These are phyloP conservation scores for Pseudocercospora musae DNA, from an alignment of 2,329 filamentous ascomycete species.

Conservation along the genomic window DNA sequence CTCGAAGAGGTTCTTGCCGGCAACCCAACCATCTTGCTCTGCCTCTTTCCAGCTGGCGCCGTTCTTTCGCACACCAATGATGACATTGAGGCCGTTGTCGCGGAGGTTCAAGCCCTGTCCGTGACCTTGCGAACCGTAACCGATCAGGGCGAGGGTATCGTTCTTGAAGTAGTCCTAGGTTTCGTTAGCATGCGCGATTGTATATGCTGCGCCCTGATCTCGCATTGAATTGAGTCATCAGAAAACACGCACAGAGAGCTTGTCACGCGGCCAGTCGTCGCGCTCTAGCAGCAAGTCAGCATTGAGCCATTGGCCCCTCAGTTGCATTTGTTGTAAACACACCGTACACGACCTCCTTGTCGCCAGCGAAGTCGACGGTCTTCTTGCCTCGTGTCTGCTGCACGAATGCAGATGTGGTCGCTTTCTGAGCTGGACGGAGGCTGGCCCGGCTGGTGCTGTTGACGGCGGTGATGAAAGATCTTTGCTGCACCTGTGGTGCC, in stretches of 20 bases:
- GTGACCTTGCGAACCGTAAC: conserved; percentile 97
- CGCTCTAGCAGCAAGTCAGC: conserved; percentile 63
- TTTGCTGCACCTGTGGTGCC: conserved; percentile 50
- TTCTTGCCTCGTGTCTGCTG: conserved; percentile 80
- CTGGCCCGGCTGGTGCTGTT: conserved; percentile 45
- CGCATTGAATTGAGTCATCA: conserved; percentile 7
- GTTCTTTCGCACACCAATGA: conserved; percentile 97
- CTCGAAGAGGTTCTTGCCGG: conserved; percentile 98
- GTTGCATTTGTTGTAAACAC: conserved; percentile 35
- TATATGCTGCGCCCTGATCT: neutral
- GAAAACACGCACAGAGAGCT: conserved; percentile 72
- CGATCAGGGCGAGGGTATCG: conserved; percentile 97
- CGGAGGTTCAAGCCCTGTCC: conserved; percentile 99
- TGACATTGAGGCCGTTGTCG: conserved; percentile 99
- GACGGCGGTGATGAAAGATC: conserved; percentile 58
- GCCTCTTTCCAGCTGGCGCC: conserved; percentile 98
- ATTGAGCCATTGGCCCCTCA: conserved; percentile 11
- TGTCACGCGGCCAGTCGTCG: conserved; percentile 96
- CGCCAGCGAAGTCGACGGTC: conserved; percentile 97
- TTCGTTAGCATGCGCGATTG: conserved; percentile 30
- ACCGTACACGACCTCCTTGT: conserved; percentile 94
- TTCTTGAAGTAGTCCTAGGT: conserved; percentile 97
- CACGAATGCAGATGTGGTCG: conserved; percentile 47
- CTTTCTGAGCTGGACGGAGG: conserved; percentile 46
- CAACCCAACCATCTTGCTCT: conserved; percentile 93